phyloP scores from a whole-genome alignment of 441 rosid genomes.

The Monsonia emarginata region DNA sequence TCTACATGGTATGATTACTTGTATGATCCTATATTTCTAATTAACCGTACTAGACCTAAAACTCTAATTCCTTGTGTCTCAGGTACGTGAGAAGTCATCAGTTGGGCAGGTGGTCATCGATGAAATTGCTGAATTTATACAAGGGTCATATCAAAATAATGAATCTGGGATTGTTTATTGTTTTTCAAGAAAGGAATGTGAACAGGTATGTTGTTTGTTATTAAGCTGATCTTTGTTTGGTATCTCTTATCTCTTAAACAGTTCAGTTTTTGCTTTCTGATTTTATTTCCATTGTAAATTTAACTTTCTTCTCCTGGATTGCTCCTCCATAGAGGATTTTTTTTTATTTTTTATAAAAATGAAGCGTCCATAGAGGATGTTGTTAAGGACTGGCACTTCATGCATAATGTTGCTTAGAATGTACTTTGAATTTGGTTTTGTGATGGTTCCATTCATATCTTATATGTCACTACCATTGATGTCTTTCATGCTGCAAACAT shows the following conservation, averaged over 20 bases:
- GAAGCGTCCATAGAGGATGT: background rate
- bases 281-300: background rate
- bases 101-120: conserved; percentile 71
- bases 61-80: conserved; percentile 17
- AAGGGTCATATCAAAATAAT: conserved; percentile 67
- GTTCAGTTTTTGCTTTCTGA: background rate
- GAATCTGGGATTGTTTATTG: conserved; percentile 97
- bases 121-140: conserved; percentile 73
- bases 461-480: background rate
- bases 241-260: background rate
- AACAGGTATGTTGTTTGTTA: conserved; percentile 53
- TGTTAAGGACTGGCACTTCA: background rate
- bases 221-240: conserved; percentile 7
- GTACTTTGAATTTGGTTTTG: background rate
- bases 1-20: conserved; percentile 59
- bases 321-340: background rate
- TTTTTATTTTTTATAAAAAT: too few species aligned
- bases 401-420: background rate
- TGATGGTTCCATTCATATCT: background rate
- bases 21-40: conserved; percentile 16
- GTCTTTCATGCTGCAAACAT: background rate
- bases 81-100: conserved; percentile 84
- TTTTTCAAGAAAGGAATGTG: conserved; percentile 91
- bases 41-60: background rate
- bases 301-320: background rate